phyloP scores from a whole-genome alignment of 2,329 filamentous ascomycete genomes.

The Macrophomina phaseolina region DNA sequence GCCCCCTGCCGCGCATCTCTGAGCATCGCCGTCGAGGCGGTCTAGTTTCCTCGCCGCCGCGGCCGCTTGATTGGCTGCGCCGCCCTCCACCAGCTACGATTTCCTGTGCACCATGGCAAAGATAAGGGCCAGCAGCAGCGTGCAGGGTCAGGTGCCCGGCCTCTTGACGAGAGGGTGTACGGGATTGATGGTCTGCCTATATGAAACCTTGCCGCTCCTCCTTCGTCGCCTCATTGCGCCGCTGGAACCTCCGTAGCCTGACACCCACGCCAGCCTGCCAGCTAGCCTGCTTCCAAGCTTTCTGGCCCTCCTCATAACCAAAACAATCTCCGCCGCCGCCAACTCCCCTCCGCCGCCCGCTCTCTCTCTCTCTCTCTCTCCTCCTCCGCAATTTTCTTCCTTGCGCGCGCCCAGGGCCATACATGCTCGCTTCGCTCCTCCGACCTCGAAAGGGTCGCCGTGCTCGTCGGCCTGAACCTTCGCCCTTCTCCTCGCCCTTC shows the following conservation, averaged over 20 bases:
- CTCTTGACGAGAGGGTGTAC: conserved; percentile 5
- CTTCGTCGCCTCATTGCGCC: neutral
- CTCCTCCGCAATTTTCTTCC: conserved; percentile 23
- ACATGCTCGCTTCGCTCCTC: conserved; percentile 48
- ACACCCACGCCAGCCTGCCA: neutral
- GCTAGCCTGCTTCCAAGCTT: conserved; percentile 3
- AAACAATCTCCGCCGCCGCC: conserved; percentile 10
- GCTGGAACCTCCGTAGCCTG: conserved; percentile 1
- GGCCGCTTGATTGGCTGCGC: conserved; percentile 7
- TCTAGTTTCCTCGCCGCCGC: neutral
- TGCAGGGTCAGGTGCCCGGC: conserved; percentile 18
- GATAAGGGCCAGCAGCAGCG: conserved; percentile 20
- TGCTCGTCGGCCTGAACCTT: conserved; percentile 37
- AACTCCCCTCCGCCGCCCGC: neutral
- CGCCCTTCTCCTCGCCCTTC: conserved; percentile 40
- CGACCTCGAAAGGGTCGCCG: conserved; percentile 37
- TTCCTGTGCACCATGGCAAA: conserved; percentile 21
- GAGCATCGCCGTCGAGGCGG: conserved; percentile 22
- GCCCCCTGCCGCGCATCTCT: conserved; percentile 8
- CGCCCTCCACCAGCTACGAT: conserved; percentile 22
- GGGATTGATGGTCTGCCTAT: conserved; percentile 13
- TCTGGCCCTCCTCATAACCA: conserved; percentile 18
- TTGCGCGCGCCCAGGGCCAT: conserved; percentile 26
- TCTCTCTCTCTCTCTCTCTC: neutral
- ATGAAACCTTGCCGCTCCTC: conserved; percentile 14